These are phyloP conservation scores for Crassisporium funariophilum DNA, from an alignment of 768 basidiomycete species.

Conservation along the genomic window DNA sequence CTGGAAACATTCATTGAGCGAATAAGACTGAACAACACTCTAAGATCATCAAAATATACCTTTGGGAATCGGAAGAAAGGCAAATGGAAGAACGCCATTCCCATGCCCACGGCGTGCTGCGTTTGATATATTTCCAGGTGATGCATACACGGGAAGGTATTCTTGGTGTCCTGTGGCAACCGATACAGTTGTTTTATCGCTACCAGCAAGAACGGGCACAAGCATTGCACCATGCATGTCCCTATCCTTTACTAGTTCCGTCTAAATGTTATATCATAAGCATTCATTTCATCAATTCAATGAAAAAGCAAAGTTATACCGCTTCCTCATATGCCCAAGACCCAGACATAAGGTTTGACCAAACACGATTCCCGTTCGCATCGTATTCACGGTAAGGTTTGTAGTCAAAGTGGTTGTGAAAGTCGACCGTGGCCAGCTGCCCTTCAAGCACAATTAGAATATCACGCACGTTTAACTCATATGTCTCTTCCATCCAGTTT, in stretches of 20 bases:
- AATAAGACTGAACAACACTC: not conserved
- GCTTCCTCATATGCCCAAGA: constrained; percentile 14
- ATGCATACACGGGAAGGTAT: constrained; percentile 37
- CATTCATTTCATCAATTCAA: not conserved
- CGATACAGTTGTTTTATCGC: constrained; percentile 46
- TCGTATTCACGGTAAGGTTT: constrained; percentile 15
- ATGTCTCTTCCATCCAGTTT: constrained; percentile 29
- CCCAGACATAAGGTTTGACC: constrained; percentile 16
- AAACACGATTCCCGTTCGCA: constrained; percentile 18
- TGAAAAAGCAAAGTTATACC: constrained; percentile 6
- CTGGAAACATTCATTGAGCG: constrained; percentile 7
- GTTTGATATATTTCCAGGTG: constrained; percentile 31
- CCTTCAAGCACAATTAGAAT: constrained; percentile 7
- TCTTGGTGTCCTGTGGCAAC: constrained; percentile 42
- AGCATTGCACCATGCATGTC: constrained; percentile 32
- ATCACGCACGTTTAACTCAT: constrained; percentile 26
- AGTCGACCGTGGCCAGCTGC: constrained; percentile 9
- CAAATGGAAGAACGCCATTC: constrained; percentile 28
- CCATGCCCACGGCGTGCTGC: constrained; percentile 30
- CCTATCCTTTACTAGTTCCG: constrained; percentile 25
- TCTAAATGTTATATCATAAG: constrained; percentile 15
- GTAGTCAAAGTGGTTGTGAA: constrained; percentile 12
- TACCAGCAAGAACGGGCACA: constrained; percentile 34
- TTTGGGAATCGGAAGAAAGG: constrained; percentile 39
- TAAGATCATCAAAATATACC: constrained; percentile 21